These are phyloP conservation scores for Quercus rubra DNA, from an alignment of 306 rosid genomes.

Conservation along the genomic window DNA sequence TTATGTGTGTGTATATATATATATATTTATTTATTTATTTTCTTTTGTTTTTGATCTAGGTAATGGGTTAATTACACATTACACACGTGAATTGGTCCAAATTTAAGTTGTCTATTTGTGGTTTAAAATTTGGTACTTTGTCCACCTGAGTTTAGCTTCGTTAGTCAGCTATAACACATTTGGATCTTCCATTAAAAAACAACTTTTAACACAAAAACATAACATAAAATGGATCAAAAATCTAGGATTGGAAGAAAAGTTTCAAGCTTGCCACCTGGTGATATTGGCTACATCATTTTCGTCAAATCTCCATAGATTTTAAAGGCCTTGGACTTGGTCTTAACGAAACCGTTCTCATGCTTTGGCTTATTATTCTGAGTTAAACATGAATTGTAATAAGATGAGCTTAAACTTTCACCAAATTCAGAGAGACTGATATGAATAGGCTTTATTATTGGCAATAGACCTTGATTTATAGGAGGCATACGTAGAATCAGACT, in stretches of 20 bases:
- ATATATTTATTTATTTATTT: no score
- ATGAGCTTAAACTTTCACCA: background rate
- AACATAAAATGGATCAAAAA: no score
- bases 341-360: slow-evolving; percentile 53
- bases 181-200: no score
- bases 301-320: slow-evolving; percentile 80
- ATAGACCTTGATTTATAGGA: background rate
- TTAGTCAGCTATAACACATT: no score
- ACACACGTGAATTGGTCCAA: no score
- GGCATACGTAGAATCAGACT: slow-evolving; percentile 55
- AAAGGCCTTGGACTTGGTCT: slow-evolving; percentile 69
- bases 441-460: slow-evolving; percentile 44
- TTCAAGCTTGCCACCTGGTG: slow-evolving; percentile 78
- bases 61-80: no score
- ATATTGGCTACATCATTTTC: slow-evolving; percentile 78
- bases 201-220: no score
- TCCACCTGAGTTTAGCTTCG: no score
- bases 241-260: slow-evolving; percentile 38
- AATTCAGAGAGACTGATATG: slow-evolving; percentile 42
- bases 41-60: no score
- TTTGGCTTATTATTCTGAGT: slow-evolving; percentile 39
- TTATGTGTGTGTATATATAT: no score
- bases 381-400: slow-evolving; percentile 18
- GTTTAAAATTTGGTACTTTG: no score
- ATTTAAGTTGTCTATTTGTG: no score